phyloP scores from a whole-genome alignment of 2,329 filamentous ascomycete species.

The Ascocoryne sarcoides region DNA sequence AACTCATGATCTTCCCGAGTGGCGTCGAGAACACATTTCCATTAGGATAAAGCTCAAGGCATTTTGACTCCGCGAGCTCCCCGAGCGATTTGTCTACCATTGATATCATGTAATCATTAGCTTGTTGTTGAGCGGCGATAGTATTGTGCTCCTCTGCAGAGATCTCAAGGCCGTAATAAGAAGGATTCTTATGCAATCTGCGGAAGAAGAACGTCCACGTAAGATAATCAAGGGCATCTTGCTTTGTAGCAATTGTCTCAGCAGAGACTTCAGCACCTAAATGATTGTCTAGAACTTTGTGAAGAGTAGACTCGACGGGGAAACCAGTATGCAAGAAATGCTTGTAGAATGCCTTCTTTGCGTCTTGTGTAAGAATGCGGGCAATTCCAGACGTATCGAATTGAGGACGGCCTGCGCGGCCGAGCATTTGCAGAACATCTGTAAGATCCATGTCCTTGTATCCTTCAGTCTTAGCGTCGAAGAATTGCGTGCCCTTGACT shows the following conservation, averaged over 20 bases:
- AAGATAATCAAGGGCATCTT: slow-evolving; percentile 93
- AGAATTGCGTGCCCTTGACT: slow-evolving; percentile 97
- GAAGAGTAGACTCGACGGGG: slow-evolving; percentile 90
- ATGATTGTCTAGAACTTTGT: slow-evolving; percentile 96
- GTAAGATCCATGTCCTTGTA: slow-evolving; percentile 99
- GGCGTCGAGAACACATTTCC: slow-evolving; percentile 86
- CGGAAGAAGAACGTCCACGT: slow-evolving; percentile 99
- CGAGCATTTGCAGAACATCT: slow-evolving; percentile 95
- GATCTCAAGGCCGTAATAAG: slow-evolving; percentile 93
- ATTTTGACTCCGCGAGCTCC: slow-evolving; percentile 76
- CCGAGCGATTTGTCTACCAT: slow-evolving; percentile 80
- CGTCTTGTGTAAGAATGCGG: slow-evolving; percentile 91
- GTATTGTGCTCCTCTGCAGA: slow-evolving; percentile 88
- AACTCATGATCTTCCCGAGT: slow-evolving; percentile 97
- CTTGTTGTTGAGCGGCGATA: slow-evolving; percentile 72
- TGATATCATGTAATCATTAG: slow-evolving; percentile 90
- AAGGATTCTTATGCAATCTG: slow-evolving; percentile 92
- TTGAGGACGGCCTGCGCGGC: slow-evolving; percentile 87
- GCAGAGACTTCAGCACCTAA: slow-evolving; percentile 90
- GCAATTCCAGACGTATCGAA: slow-evolving; percentile 96
- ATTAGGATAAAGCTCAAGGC: slow-evolving; percentile 73
- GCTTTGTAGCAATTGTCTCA: slow-evolving; percentile 85
- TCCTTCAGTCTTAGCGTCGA: slow-evolving; percentile 93
- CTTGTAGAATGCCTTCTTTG: slow-evolving; percentile 99
- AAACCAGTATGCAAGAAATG: slow-evolving; percentile 98